phyloP scores from a whole-genome alignment of 371 early-diverging fungal species.

The Mucor saturninus region DNA sequence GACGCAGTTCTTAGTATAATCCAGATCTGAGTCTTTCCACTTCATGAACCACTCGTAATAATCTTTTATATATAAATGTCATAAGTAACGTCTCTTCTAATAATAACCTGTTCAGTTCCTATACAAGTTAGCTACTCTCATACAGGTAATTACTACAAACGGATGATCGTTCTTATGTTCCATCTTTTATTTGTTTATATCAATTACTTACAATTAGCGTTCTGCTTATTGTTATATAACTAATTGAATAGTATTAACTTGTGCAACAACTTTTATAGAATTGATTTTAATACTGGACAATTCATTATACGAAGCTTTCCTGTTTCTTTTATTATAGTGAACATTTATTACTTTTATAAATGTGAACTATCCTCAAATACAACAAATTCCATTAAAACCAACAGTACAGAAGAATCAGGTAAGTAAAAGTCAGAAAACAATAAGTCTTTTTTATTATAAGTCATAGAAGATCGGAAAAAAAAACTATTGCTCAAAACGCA shows the following conservation, averaged over 20 bases:
- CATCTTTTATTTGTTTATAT: constrained; percentile 21
- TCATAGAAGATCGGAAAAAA: constrained; percentile 16
- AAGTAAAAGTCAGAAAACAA: constrained; percentile 28
- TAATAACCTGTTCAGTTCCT: constrained; percentile 20
- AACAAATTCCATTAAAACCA: constrained; percentile 29
- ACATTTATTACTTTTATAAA: constrained; percentile 17
- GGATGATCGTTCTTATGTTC: constrained; percentile 15
- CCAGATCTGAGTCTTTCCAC: too few species aligned
- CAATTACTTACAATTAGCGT: constrained; percentile 20
- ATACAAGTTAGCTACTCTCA: constrained; percentile 17
- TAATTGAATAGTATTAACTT: constrained; percentile 21
- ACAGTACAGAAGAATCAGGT: constrained; percentile 28
- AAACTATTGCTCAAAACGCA: constrained; percentile 33
- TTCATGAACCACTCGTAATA: too few species aligned
- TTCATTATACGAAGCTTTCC: constrained; percentile 21
- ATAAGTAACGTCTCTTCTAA: constrained; percentile 20
- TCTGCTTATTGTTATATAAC: constrained; percentile 17
- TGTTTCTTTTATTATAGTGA: constrained; percentile 27
- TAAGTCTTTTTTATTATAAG: constrained; percentile 29
- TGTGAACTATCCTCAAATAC: constrained; percentile 20
- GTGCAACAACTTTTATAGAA: too few species aligned
- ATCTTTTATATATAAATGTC: constrained; percentile 22
- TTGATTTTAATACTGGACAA: too few species aligned
- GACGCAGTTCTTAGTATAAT: too few species aligned
- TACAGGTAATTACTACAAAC: constrained; percentile 17